A percentile compares a stretch with the other conserved stretches of the same genome.
phyloP scores from a whole-genome alignment of 495 filamentous ascomycete species.

The Penicillium maclennaniae region DNA sequence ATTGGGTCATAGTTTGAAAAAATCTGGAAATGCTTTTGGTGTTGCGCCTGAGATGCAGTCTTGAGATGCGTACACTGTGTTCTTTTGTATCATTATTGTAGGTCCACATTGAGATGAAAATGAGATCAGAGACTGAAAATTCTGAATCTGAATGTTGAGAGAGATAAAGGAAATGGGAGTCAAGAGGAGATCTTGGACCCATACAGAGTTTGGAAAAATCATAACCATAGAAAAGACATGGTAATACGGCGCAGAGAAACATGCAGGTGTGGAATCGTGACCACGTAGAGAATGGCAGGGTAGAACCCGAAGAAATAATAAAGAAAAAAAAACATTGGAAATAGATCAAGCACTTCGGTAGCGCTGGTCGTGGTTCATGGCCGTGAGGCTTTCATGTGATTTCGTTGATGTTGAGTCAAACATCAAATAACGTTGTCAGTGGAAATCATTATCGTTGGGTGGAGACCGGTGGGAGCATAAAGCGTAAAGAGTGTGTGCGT shows the following conservation, averaged over 20 bases:
- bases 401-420: background rate
- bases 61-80: constrained; percentile 7
- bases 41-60: constrained; percentile 7
- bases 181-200: background rate
- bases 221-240: background rate
- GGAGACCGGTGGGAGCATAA: background rate
- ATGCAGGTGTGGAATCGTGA: background rate
- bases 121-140: background rate
- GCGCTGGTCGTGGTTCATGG: background rate
- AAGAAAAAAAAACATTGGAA: too few species aligned
- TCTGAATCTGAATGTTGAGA: background rate
- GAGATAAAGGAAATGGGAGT: background rate
- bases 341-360: constrained; percentile 10
- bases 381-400: constrained; percentile 1
- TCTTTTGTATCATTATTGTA: constrained; percentile 12
- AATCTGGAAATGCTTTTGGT: constrained; percentile 3
- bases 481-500: constrained; percentile 13
- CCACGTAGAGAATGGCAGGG: background rate
- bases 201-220: background rate
- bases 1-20: background rate
- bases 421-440: background rate
- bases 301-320: background rate
- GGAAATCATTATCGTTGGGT: constrained; percentile 11
- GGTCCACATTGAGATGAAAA: constrained; percentile 4
- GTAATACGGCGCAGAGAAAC: constrained; percentile 2